Conservation (phyloP, 2,329 filamentous ascomycete genomes). For the Conoideocrella luteorostrata region DNA sequence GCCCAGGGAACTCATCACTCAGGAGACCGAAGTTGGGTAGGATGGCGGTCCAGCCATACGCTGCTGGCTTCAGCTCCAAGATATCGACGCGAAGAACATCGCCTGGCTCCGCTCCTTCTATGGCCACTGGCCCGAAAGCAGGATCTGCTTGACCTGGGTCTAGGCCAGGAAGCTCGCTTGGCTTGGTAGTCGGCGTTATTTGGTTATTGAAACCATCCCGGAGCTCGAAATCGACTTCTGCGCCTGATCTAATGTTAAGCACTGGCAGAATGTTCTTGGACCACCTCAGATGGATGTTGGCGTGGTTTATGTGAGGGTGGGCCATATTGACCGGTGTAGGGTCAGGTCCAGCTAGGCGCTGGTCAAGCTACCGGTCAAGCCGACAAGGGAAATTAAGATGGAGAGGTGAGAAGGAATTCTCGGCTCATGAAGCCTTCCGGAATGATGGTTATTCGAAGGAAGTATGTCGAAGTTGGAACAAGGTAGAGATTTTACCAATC, state of each 20-base stretch:
- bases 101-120: constrained; percentile 42
- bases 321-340: constrained; percentile 12
- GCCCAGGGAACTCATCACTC: constrained; percentile 38
- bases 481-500: too few species aligned
- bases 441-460: too few species aligned
- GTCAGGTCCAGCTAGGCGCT: neutral
- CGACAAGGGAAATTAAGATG: too few species aligned
- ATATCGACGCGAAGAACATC: constrained; percentile 47
- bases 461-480: neutral
- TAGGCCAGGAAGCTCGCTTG: constrained; percentile 32
- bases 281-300: constrained; percentile 40
- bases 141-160: constrained; percentile 38
- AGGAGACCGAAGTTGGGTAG: constrained; percentile 44
- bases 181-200: constrained; percentile 35
- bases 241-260: constrained; percentile 40
- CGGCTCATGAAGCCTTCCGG: too few species aligned
- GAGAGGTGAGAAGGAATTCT: too few species aligned
- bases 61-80: constrained; percentile 34
- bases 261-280: constrained; percentile 37
- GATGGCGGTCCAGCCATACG: constrained; percentile 48
- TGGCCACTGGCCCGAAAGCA: constrained; percentile 42
- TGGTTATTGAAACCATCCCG: constrained; percentile 45
- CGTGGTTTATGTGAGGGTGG: constrained; percentile 18
- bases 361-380: too few species aligned
- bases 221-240: constrained; percentile 41